Conservation (phyloP, 306 rosid genomes). For the Sphenostylis stenocarpa region DNA sequence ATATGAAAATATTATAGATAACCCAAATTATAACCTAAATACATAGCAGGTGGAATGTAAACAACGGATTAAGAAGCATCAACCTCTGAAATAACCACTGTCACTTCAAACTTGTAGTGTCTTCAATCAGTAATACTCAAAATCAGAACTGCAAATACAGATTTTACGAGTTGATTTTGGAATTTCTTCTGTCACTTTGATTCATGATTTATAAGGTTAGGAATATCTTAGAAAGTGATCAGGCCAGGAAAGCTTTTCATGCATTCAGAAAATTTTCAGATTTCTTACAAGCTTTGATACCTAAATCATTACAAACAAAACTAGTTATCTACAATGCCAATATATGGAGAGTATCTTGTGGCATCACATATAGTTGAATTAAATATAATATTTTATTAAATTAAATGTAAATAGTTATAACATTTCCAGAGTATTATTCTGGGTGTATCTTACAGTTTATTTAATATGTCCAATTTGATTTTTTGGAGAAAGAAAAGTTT, state of each 20-base stretch:
- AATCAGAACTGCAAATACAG: neutral
- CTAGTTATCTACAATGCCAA: neutral
- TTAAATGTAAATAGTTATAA: neutral
- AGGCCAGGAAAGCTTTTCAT: neutral
- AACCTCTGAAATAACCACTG: neutral
- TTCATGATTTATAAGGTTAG: constrained; percentile 5
- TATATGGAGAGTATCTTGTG: neutral
- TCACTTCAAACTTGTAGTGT: neutral
- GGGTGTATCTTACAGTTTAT: neutral
- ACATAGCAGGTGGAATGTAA: neutral
- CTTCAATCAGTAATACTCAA: neutral
- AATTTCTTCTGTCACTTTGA: constrained; percentile 1
- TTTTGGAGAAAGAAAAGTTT: neutral
- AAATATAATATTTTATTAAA: too few relatives aligned
- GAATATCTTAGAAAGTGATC: neutral
- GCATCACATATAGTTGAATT: neutral
- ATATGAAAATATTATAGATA: neutral
- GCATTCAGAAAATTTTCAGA: neutral
- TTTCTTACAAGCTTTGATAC: neutral
- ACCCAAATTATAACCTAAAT: neutral
- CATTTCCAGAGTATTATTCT: neutral
- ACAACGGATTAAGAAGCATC: neutral
- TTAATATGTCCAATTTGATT: neutral
- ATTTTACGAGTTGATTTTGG: neutral
- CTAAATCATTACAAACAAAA: neutral